A percentile compares a stretch with the other conserved stretches of the same genome.
These are phyloP conservation scores for Priceomyces melissophilus DNA, from an alignment of 805 yeast genomes.

Conservation along the genomic window DNA sequence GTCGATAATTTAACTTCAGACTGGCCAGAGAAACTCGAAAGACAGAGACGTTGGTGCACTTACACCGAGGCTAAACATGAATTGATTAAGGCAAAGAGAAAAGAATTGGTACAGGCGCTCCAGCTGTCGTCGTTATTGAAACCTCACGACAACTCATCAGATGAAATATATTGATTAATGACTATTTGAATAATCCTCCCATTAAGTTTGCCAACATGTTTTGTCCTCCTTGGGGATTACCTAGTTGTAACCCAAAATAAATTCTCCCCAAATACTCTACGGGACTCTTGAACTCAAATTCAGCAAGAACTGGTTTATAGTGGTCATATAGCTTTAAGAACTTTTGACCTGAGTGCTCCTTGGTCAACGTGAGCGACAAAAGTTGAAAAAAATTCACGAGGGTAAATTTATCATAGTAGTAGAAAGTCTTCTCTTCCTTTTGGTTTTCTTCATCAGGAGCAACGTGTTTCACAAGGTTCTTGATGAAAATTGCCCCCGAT, in stretches of 20 bases:
- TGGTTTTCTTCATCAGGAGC: slow-evolving; percentile 14
- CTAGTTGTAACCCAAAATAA: slow-evolving; percentile 55
- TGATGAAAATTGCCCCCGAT: slow-evolving; percentile 22
- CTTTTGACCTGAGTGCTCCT: slow-evolving; percentile 44
- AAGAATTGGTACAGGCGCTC: slow-evolving; percentile 65
- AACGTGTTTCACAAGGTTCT: slow-evolving; percentile 9
- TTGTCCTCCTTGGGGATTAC: slow-evolving; percentile 36
- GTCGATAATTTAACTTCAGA: slow-evolving; percentile 50
- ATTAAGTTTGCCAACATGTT: slow-evolving; percentile 58
- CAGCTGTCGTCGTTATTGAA: slow-evolving; percentile 50
- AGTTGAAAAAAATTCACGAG: slow-evolving; percentile 69
- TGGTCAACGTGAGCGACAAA: slow-evolving; percentile 54
- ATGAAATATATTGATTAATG: slow-evolving; percentile 8
- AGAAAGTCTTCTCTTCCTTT: slow-evolving; percentile 28
- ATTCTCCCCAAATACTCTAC: slow-evolving; percentile 57
- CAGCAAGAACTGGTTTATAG: slow-evolving; percentile 38
- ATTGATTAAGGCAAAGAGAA: slow-evolving; percentile 53
- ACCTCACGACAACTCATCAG: slow-evolving; percentile 15
- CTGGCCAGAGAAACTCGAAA: slow-evolving; percentile 72
- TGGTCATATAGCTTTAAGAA: slow-evolving; percentile 51
- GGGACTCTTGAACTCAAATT: slow-evolving; percentile 39
- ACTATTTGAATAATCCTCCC: slow-evolving; percentile 45
- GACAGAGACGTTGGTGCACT: slow-evolving; percentile 75
- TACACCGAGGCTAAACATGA: slow-evolving; percentile 65
- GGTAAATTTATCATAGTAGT: slow-evolving; percentile 37